Evolutionary conservation across 176 grass and related monocot genomes (phyloP).

Genomic region (Oryza coarctata): DNA sequence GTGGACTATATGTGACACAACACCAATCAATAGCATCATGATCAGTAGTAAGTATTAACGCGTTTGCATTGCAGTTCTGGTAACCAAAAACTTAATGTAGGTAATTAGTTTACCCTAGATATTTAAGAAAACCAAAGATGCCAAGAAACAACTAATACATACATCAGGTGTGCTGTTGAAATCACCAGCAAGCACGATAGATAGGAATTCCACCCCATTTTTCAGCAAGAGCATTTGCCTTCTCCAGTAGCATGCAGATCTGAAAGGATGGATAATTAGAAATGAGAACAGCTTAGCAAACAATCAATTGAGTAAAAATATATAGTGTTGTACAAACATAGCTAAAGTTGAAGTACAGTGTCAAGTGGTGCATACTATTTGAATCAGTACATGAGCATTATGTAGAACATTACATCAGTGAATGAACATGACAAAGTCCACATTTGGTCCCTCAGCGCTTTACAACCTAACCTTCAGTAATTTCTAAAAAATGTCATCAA

Average conservation of each 20-base stretch:
- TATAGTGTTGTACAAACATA: neutral
- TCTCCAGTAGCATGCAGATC: slow-evolving; percentile 70
- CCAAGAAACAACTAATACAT: slow-evolving; percentile 40
- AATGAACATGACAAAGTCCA: neutral
- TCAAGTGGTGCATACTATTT: slow-evolving; percentile 18
- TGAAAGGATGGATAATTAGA: slow-evolving; percentile 35
- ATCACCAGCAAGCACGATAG: slow-evolving; percentile 90
- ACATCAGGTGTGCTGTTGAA: slow-evolving; percentile 91
- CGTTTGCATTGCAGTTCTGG: slow-evolving; percentile 6
- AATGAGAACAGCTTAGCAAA: neutral
- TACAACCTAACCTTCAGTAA: neutral
- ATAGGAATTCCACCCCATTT: slow-evolving; percentile 85
- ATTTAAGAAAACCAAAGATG: neutral
- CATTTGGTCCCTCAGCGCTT: neutral
- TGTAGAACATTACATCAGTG: neutral
- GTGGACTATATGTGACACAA: neutral
- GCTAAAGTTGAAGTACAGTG: neutral
- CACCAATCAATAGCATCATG: neutral
- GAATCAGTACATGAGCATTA: slow-evolving; percentile 24
- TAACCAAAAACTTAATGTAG: neutral
- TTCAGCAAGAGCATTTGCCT: slow-evolving; percentile 66
- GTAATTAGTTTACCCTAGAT: slow-evolving; percentile 11
- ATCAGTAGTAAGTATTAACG: neutral
- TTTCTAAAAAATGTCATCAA: neutral
- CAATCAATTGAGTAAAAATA: slow-evolving; percentile 13